Evolutionary conservation across 1,139 yeast species (phyloP), one percentile per base, ranked within the genome.

Genomic region (Pichia sp.): DNA sequence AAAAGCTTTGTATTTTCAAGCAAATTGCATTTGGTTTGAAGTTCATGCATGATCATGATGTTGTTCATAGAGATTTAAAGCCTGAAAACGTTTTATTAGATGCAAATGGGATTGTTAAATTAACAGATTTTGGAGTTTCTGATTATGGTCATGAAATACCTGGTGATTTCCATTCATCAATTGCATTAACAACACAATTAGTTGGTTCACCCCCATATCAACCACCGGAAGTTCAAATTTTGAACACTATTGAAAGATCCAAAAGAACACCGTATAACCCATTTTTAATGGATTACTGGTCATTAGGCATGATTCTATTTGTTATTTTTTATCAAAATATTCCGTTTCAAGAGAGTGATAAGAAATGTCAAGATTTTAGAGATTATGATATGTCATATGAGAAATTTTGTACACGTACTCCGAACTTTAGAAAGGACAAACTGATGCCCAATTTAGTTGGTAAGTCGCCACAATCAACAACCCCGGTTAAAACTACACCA

Each of bases 131-230:
- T 65, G 94, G 94, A 53, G 85, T 82, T 16, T 77, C 86, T 47
- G 83, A 78, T 47, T 82, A 76, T 67, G 85, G 82, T 25, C 84
- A 80, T 62, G 75, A 68, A 48, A 69, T 65, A 20, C 80, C 80
- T 0, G 77, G 77, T 11, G 82, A 84, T 64, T 70, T 77, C 29
- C 56, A 67, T 1, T 69, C 79, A n/a, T 75, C 76, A 5, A 55
- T 82, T 8, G 78, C 73, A 54, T 51, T 68, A 43, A 74, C 79
- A 18, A 68, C 73, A 11, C 66, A 79, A 9, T 78, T 77, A 65
- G 88, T 85, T 49, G 94, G 94, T 2, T 82, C 90, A 2, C 88
- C 92, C 3, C 94, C 94, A 3, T 85, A 84, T 62, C 77, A 85
- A 7, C 84, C 92, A 6, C 94, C 94, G 0, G 94, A 85, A 63